A percentile compares a stretch with the other conserved stretches of the same genome.
Evolutionary conservation across 257 asterid genomes (phyloP).

Genomic region (Nyctanthes arbortristis): DNA sequence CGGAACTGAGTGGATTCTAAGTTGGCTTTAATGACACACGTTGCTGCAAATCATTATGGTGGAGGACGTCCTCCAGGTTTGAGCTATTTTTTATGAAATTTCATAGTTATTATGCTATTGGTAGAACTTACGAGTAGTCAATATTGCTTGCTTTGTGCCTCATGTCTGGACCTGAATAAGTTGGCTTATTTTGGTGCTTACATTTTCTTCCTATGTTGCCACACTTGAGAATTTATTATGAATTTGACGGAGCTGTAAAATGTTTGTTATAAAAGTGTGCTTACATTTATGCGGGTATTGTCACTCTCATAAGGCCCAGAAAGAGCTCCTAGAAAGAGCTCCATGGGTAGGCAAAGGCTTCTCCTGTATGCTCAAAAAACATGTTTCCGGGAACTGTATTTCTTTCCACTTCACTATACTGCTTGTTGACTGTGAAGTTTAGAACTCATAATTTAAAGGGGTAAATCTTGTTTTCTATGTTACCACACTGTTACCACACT

Average conservation of each 20-base stretch:
- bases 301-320: too few relatives aligned
- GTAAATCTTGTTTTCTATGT: neutral
- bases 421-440: constrained; percentile 5
- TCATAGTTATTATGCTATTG: constrained; percentile 15
- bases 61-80: constrained; percentile 68
- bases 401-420: constrained; percentile 15
- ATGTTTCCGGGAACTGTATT: neutral
- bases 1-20: constrained; percentile 25
- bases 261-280: too few relatives aligned
- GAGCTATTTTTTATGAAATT: constrained; percentile 21
- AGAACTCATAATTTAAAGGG: neutral
- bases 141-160: constrained; percentile 6
- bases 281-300: too few relatives aligned
- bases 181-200: neutral
- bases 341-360: too few relatives aligned
- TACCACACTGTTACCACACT: too few relatives aligned
- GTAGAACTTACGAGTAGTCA: constrained; percentile 1
- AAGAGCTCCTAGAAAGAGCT: too few relatives aligned
- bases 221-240: too few relatives aligned
- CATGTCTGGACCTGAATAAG: neutral
- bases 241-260: too few relatives aligned
- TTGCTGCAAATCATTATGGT: constrained; percentile 47
- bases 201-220: too few relatives aligned
- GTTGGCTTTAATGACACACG: constrained; percentile 61
- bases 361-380: too few relatives aligned